These are phyloP conservation scores for Camelina laxa DNA, from an alignment of 345 rosid species.

Conservation along the genomic window DNA sequence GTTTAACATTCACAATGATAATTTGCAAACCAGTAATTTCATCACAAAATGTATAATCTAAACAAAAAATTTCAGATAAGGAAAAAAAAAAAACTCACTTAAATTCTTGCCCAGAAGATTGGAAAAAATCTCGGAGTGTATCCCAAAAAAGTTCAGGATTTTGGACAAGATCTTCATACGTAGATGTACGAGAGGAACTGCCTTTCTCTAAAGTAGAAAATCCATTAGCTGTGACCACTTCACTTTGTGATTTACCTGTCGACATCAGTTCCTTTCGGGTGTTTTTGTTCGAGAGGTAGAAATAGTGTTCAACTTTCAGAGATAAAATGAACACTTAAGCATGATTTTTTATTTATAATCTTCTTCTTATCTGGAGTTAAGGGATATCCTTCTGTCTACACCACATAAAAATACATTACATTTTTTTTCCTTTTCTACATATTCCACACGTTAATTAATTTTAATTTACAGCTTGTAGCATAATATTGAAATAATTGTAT, in stretches of 20 bases:
- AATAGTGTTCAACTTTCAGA: not conserved
- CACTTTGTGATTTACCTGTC: slow-evolving; percentile 21
- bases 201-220: slow-evolving; percentile 35
- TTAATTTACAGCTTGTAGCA: not conserved
- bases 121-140: slow-evolving; percentile 55
- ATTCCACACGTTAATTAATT: not conserved
- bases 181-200: slow-evolving; percentile 53
- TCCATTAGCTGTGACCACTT: slow-evolving; percentile 39
- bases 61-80: not conserved
- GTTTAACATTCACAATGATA: not conserved
- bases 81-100: slow-evolving; percentile 46
- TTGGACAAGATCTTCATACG: slow-evolving; percentile 55
- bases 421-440: not conserved
- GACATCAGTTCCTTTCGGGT: slow-evolving; percentile 16
- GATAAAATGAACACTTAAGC: not conserved
- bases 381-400: not conserved
- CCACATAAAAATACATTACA: not conserved
- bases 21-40: not conserved
- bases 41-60: not conserved
- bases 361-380: not conserved
- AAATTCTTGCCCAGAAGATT: slow-evolving; percentile 43
- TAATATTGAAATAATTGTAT: not conserved
- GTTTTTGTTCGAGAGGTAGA: not conserved
- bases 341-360: not conserved
- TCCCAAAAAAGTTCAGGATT: slow-evolving; percentile 65